Evolutionary conservation across 2,329 filamentous ascomycete species (phyloP), one percentile per base, ranked within the genome.

Genomic region (Xylariaceae sp.): DNA sequence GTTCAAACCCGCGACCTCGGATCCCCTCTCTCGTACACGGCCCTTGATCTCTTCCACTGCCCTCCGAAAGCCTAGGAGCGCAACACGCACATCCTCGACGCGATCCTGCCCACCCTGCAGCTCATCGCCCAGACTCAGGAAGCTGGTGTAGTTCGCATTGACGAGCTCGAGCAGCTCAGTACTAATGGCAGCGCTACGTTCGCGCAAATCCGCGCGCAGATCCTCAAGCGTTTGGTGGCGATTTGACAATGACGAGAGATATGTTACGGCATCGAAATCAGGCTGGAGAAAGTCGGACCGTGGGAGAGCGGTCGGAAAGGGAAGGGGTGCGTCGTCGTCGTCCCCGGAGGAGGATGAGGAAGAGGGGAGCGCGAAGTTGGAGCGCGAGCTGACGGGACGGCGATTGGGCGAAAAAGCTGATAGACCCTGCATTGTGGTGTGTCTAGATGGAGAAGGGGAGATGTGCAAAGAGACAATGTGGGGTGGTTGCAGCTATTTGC

Each of bases 171-270:
- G 74, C 3, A 98, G 75, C 67, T 98, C 93, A 48, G 85, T 80
- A 56, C 83, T 87, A 47, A 98, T 83, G 16, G 84, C 76, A 53
- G 87, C 79, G 52, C 83, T 87, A 39, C 94, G 78, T 44, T 89
- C 80, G 34, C 90, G 83, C 13, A 98, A 74, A 58, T 98, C 94
- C 4, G 83, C 70, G 28, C 91, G 87, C 24, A 98, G 73, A 63
- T 98, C 93, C 61, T 95, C 90, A 36, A 98, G 86, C 0, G 91
- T 96, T 64, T 98, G 93, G 64, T 98, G 93, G 60, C 93, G 85
- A 60, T 93, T 83, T 16, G 82, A 80, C 2, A 95, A 76, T 2
- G 86, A 84, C 7, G 65, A 89, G 35, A 98, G 83, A 63, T 96
- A 98, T 2, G 71, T 70, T 2, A 87, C 79, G 1, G 94, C 84